Evolutionary conservation across 2,329 filamentous ascomycete species (phyloP).

Genomic region (Shiraia sp.): DNA sequence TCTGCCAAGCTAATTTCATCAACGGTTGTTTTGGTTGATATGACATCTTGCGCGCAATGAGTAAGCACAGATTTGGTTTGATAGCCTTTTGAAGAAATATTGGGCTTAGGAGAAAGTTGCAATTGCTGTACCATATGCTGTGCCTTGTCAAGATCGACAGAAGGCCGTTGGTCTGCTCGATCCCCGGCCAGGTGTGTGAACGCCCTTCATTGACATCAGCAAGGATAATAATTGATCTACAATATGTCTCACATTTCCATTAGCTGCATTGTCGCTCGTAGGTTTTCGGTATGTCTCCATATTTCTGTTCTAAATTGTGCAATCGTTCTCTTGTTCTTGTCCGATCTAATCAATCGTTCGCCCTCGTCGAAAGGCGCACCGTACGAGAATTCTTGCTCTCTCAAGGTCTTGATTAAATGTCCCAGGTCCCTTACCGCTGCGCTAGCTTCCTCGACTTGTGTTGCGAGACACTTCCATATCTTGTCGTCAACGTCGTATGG

Average conservation of each 20-base stretch:
- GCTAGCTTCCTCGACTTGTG: slow-evolving; percentile 15
- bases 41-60: slow-evolving; percentile 14
- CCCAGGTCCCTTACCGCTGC: slow-evolving; percentile 16
- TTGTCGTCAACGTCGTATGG: slow-evolving; percentile 10
- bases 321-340: not conserved
- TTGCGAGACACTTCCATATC: slow-evolving; percentile 18
- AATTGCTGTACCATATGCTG: slow-evolving; percentile 14
- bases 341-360: not conserved
- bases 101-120: slow-evolving; percentile 9
- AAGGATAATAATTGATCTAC: not conserved
- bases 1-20: slow-evolving; percentile 1
- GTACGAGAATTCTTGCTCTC: slow-evolving; percentile 8
- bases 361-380: slow-evolving; percentile 4
- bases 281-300: slow-evolving; percentile 18
- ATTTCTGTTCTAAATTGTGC: slow-evolving; percentile 6
- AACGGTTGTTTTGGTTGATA: slow-evolving; percentile 5
- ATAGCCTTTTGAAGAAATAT: slow-evolving; percentile 9
- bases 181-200: slow-evolving; percentile 2
- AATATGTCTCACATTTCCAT: slow-evolving; percentile 18
- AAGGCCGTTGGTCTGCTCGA: slow-evolving; percentile 8
- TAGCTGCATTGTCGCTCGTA: slow-evolving; percentile 15
- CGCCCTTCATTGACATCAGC: slow-evolving; percentile 11
- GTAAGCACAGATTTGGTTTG: slow-evolving; percentile 15
- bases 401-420: slow-evolving; percentile 11
- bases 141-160: slow-evolving; percentile 4